Evolutionary conservation across 2,329 filamentous ascomycete genomes (phyloP).

Genomic region (Teratosphaeria zuluensis): DNA sequence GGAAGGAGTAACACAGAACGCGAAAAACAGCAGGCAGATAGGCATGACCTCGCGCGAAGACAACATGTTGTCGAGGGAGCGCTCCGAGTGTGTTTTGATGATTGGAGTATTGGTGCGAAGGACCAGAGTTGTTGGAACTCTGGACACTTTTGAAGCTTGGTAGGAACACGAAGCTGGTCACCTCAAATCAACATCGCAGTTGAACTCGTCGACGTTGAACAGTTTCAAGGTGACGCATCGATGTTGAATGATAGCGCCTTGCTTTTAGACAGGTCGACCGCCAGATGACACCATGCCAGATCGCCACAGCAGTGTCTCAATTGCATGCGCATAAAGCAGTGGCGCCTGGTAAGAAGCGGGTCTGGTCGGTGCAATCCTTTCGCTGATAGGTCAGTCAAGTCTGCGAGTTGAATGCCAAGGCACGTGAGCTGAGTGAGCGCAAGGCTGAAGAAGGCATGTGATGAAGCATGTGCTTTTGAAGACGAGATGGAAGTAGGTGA

Average conservation of each 20-base stretch:
- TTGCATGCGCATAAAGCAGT: neutral
- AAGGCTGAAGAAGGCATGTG: neutral
- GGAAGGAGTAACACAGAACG: neutral
- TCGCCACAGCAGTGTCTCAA: neutral
- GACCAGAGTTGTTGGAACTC: slow-evolving; percentile 6
- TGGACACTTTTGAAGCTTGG: neutral
- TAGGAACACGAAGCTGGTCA: neutral
- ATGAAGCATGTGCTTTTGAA: neutral
- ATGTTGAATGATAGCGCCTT: neutral
- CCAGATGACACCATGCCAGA: neutral
- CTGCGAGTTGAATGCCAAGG: neutral
- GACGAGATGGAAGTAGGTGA: neutral
- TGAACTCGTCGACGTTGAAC: neutral
- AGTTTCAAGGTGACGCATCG: neutral
- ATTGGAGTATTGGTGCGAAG: neutral
- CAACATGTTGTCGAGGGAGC: neutral
- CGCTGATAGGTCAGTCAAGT: neutral
- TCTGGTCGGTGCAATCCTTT: neutral
- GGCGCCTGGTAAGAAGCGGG: neutral
- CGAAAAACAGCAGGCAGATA: neutral
- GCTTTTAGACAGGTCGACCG: neutral
- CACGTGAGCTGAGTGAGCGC: neutral
- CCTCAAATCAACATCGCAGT: neutral
- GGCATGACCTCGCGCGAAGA: neutral
- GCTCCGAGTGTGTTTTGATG: neutral